Conservation (phyloP, 2,329 filamentous ascomycete genomes). For the Purpureocillium lavendulum region DNA sequence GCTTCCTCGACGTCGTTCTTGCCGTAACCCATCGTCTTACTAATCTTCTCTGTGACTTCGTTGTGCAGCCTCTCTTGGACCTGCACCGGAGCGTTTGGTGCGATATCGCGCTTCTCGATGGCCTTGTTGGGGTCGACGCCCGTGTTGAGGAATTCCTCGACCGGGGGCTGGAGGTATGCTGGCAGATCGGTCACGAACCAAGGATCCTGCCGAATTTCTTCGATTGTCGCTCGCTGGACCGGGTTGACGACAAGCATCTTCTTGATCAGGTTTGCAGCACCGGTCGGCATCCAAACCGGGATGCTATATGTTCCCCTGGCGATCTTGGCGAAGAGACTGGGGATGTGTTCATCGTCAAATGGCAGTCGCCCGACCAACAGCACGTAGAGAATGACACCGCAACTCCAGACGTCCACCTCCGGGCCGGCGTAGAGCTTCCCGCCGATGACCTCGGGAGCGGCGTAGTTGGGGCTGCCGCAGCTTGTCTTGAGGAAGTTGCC, state of each 20-base stretch:
- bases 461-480: conserved; percentile 96
- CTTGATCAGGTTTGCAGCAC: conserved; percentile 74
- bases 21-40: conserved; percentile 96
- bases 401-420: conserved; percentile 98
- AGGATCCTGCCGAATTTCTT: conserved; percentile 84
- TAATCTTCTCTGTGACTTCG: conserved; percentile 88
- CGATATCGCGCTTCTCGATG: conserved; percentile 75
- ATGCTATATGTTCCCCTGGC: conserved; percentile 89
- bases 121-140: conserved; percentile 90
- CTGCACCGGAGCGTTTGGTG: conserved; percentile 66
- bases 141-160: conserved; percentile 87
- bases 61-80: conserved; percentile 87
- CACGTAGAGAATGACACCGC: conserved; percentile 84
- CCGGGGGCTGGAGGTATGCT: conserved; percentile 75
- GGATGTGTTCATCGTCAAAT: conserved; percentile 98
- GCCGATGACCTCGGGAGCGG: conserved; percentile 93
- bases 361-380: conserved; percentile 75
- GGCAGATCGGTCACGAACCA: conserved; percentile 91
- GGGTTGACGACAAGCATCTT: conserved; percentile 94
- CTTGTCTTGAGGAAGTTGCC: conserved; percentile 98
- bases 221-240: conserved; percentile 86
- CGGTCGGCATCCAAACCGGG: conserved; percentile 81
- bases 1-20: conserved; percentile 94
- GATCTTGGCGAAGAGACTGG: conserved; percentile 95
- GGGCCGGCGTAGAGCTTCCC: conserved; percentile 96